Evolutionary conservation across 139 green algal species (phyloP), one percentile per base, ranked within the genome.

Genomic region (Chlorella sp.): DNA sequence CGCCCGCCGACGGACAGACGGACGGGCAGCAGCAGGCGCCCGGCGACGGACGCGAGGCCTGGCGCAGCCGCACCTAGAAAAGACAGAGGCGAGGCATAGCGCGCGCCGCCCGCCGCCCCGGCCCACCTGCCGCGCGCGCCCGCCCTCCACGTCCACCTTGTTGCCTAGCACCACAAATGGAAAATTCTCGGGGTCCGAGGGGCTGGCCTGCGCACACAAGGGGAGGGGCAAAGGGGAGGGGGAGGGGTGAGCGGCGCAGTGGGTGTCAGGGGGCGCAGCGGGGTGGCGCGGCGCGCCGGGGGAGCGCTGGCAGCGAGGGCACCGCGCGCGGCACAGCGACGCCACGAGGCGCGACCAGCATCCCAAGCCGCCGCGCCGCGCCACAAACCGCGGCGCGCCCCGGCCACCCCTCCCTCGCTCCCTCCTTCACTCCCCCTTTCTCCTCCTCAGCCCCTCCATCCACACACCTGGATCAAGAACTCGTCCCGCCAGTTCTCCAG

Each of bases 81-180:
- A 59, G 11, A 61, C 25, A 36, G 53, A 36, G 53, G 53, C 25
- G 25, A 61, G 53, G 53, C 23, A 36, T 36, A 3, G 53, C 23
- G 53, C 2, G 53, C 27, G 46, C 7, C 33, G 14, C 12, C 70
- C 33, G 5, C 7, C 87, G n/a, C n/a, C n/a, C n/a, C n/a, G n/a
- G n/a, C n/a, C 31, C 64, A 97, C 93, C 82, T 94, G 89, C 42
- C 95, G 80, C 33, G 74, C 86, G 29, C 79, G 86, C 35, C 93
- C 95, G 8, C 74, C 88, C 42, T 98, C 95, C n/a, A 93, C 81
- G 65, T 99, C 96, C 36, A 98, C 88, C 79, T 99, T 99, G 91
- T 99, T 99, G 58, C 96, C 96, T 68, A 99, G 77, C 15, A 98
- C 91, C 50, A 99, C 94, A 87, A 99, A 99, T 6, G 96, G 96